Evolutionary conservation across 2,329 filamentous ascomycete species (phyloP), one percentile per base, ranked within the genome.

Genomic region (Colletotrichum musae): DNA sequence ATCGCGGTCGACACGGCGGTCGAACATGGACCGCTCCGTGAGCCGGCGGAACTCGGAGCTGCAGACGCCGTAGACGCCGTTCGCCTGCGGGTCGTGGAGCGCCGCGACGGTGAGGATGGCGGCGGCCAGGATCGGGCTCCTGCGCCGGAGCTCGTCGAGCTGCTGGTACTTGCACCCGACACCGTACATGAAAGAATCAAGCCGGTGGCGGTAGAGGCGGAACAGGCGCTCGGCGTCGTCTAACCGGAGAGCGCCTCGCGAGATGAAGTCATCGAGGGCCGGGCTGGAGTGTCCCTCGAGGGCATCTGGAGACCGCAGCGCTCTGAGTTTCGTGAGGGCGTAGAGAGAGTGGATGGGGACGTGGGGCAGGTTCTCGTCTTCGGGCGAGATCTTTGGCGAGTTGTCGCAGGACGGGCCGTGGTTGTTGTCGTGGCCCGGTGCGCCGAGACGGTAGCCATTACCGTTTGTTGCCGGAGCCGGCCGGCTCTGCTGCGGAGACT

Each of bases 71-170:
- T 89, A 85, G 3, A 87, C 82, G 15, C 81, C 80, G 13, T 87
- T 85, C 6, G 84, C 84, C 26, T 83, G 81, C 1, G 86, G 83
- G 26, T 89, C 87, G 71, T 90, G 88, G 2, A 90, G 80, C 0
- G 88, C 87, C 3, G 87, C 85, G 1, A 91, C 87, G 0, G 88
- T 87, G 6, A 89, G 81, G 24, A 88, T 86, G 0, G 86, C 85
- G 0, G 84, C 86, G 0, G 87, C 85, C 12, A 91, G 79, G 2
- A 89, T 79, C 0, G 86, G 83, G 2, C 88, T 90, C 16, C 83
- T 83, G 18, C 85, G 84, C 16, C 89, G 84, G 10, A 90, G 79
- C 6, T 83, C 85, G 0, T 83, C 83, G 2, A 89, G 77, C 6
- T 84, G 83, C 52, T 80, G 79, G 70, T 87, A 86, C 6, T 84